Conservation (phyloP, 805 yeast genomes). For the Hanseniaspora guilliermondii region DNA sequence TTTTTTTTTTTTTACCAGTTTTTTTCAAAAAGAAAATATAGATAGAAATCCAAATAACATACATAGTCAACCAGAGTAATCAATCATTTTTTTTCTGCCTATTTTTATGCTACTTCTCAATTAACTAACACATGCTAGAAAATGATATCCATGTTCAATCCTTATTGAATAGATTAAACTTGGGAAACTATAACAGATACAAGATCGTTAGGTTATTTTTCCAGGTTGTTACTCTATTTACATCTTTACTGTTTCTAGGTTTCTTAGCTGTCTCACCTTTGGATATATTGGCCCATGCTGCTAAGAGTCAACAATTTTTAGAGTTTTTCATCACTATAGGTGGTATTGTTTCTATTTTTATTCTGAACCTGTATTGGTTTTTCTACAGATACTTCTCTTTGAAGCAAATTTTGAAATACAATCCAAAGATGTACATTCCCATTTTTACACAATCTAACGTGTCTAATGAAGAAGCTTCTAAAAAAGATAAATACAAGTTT, state of each 20-base stretch:
- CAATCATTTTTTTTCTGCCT: no score
- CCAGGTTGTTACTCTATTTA: slow-evolving; percentile 17
- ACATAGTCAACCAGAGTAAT: no score
- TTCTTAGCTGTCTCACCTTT: slow-evolving; percentile 63
- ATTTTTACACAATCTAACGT: slow-evolving; percentile 31
- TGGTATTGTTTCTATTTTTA: slow-evolving; percentile 50
- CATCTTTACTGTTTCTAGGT: slow-evolving; percentile 37
- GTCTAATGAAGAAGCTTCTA: slow-evolving; percentile 34
- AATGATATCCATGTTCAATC: neutral
- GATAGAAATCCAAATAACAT: no score
- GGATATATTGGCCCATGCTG: slow-evolving; percentile 57
- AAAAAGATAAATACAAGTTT: slow-evolving; percentile 27
- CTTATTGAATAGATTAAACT: neutral
- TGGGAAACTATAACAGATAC: neutral
- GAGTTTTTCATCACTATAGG: slow-evolving; percentile 71
- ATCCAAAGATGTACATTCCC: slow-evolving; percentile 70
- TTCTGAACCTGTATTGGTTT: slow-evolving; percentile 40
- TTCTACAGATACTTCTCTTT: slow-evolving; percentile 47
- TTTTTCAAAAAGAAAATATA: no score
- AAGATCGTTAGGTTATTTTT: neutral
- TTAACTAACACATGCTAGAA: neutral
- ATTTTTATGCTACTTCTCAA: neutral
- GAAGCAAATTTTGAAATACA: slow-evolving; percentile 51
- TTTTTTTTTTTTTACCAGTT: no score
- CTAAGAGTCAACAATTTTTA: slow-evolving; percentile 45